Conservation (phyloP, 495 filamentous ascomycete genomes). For the Xylaria nigripes region DNA sequence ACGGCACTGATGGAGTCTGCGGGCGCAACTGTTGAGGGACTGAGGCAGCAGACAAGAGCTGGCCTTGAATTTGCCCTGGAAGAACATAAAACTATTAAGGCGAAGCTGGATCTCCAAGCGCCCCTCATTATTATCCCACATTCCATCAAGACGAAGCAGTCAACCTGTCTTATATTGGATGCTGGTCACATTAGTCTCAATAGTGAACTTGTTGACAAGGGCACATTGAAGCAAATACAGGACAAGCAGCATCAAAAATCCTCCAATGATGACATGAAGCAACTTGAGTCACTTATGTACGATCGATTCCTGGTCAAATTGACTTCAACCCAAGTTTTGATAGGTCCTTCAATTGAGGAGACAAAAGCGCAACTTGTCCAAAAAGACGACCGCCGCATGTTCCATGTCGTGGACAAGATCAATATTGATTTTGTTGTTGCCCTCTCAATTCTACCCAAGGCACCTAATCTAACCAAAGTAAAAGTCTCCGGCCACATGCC, state of each 20-base stretch:
- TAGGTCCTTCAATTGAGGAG: conserved; percentile 87
- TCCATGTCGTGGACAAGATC: conserved; percentile 92
- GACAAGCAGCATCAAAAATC: conserved; percentile 83
- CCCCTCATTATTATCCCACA: conserved; percentile 94
- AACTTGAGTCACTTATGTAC: conserved; percentile 85
- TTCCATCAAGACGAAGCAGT: conserved; percentile 69
- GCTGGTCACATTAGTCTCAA: conserved; percentile 91
- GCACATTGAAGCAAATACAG: conserved; percentile 79
- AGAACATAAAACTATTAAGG: conserved; percentile 96
- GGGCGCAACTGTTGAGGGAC: conserved; percentile 86
- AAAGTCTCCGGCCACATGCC: conserved; percentile 86
- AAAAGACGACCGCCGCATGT: conserved; percentile 57
- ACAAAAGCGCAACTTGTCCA: conserved; percentile 75
- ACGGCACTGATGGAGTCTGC: conserved; percentile 88
- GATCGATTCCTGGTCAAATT: conserved; percentile 90
- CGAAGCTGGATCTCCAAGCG: conserved; percentile 89
- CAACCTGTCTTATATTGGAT: conserved; percentile 86
- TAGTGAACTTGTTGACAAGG: conserved; percentile 86
- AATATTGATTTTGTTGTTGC: conserved; percentile 92
- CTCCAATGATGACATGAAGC: conserved; percentile 79
- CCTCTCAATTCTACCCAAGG: conserved; percentile 88
- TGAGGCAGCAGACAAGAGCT: conserved; percentile 90
- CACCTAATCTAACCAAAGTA: conserved; percentile 86
- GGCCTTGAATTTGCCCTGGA: conserved; percentile 92
- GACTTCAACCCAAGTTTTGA: conserved; percentile 87